These are phyloP conservation scores for Cryphonectria japonica DNA, from an alignment of 2,329 filamentous ascomycete genomes.

Conservation along the genomic window DNA sequence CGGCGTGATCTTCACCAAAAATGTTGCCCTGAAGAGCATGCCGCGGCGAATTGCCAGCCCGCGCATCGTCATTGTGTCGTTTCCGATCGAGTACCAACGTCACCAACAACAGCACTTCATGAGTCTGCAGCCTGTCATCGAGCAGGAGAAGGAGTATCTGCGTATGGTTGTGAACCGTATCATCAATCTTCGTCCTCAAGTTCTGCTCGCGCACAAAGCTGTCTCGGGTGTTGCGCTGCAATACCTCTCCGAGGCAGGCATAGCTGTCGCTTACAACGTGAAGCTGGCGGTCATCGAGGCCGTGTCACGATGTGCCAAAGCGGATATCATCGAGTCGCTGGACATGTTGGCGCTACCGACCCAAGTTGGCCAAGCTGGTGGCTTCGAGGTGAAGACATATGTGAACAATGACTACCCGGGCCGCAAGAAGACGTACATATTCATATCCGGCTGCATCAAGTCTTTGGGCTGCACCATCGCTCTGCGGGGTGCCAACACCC, in stretches of 20 bases:
- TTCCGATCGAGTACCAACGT: conserved; percentile 93
- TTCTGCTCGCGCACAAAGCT: conserved; percentile 90
- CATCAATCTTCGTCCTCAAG: conserved; percentile 78
- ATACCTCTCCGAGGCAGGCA: conserved; percentile 83
- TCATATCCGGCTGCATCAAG: conserved; percentile 85
- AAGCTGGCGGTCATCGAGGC: conserved; percentile 95
- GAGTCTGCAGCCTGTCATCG: conserved; percentile 95
- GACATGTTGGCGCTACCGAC: conserved; percentile 85
- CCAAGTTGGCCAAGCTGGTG: conserved; percentile 77
- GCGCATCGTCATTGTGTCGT: conserved; percentile 89
- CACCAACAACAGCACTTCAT: conserved; percentile 91
- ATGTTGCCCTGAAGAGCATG: conserved; percentile 96
- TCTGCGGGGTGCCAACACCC: conserved; percentile 76
- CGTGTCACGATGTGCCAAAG: conserved; percentile 88
- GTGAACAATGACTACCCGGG: conserved; percentile 75
- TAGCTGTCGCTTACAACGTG: conserved; percentile 94
- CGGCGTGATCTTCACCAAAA: conserved; percentile 96
- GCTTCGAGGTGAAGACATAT: conserved; percentile 95
- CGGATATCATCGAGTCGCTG: conserved; percentile 89
- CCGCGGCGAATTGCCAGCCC: conserved; percentile 81
- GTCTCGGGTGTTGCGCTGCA: conserved; percentile 90
- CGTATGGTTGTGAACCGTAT: conserved; percentile 92
- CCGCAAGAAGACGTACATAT: conserved; percentile 92
- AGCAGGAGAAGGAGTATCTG: conserved; percentile 93
- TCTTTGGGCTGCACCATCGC: conserved; percentile 95